Conservation (phyloP, 164 flowering plant species). For the Stephania yunnanensis region DNA sequence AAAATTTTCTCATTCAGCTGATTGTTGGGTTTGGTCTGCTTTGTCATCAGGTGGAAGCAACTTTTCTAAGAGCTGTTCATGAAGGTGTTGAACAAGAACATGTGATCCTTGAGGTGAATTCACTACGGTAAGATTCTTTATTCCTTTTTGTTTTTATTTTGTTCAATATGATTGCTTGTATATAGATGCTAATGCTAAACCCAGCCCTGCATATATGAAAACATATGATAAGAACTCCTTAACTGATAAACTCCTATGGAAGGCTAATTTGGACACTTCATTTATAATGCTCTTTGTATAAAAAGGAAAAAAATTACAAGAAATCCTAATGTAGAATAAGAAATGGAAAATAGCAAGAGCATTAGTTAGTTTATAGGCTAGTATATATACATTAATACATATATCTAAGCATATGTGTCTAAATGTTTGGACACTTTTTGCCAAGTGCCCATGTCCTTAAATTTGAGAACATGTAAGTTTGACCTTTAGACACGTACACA, state of each 20-base stretch:
- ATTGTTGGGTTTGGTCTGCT: not conserved
- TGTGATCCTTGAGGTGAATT: conserved; percentile 77
- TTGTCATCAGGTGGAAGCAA: conserved; percentile 78
- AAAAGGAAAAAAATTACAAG: too few relatives aligned
- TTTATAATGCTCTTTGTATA: not conserved
- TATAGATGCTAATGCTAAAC: not conserved
- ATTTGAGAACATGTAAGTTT: too few relatives aligned
- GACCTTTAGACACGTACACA: not conserved
- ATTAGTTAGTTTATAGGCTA: too few relatives aligned
- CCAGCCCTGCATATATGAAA: too few relatives aligned
- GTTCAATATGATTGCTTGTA: not conserved
- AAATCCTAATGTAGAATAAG: too few relatives aligned
- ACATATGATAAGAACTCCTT: too few relatives aligned
- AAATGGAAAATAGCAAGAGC: too few relatives aligned
- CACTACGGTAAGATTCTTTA: conserved; percentile 53
- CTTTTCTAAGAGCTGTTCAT: conserved; percentile 77
- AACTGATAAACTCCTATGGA: too few relatives aligned
- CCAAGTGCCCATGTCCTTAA: too few relatives aligned
- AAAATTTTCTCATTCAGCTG: not conserved
- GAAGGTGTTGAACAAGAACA: conserved; percentile 62
- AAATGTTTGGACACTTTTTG: too few relatives aligned
- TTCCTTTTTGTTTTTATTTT: not conserved
- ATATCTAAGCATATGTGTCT: too few relatives aligned
- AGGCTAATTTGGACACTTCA: not conserved
- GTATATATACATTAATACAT: too few relatives aligned